phyloP scores from a whole-genome alignment of 495 filamentous ascomycete genomes.

The Apiosordaria backusii region DNA sequence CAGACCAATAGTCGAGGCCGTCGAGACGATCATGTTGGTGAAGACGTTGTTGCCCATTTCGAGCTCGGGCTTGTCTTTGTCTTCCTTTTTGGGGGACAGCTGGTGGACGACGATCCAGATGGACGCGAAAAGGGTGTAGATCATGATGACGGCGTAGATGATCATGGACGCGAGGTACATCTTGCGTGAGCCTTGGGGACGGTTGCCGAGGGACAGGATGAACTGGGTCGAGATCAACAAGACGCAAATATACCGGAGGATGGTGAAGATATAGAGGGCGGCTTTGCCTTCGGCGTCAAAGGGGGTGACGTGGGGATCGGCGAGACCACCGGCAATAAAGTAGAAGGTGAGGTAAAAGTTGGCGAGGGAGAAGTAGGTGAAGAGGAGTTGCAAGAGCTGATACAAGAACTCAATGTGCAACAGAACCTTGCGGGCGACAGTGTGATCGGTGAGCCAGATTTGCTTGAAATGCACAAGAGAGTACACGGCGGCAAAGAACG shows the following conservation, averaged over 20 bases:
- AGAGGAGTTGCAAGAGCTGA: slow-evolving; percentile 83
- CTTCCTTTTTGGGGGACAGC: slow-evolving; percentile 50
- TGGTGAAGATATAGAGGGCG: slow-evolving; percentile 77
- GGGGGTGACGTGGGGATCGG: slow-evolving; percentile 76
- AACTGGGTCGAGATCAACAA: slow-evolving; percentile 34
- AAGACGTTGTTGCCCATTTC: slow-evolving; percentile 79
- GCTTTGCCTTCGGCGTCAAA: slow-evolving; percentile 70
- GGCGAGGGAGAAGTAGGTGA: slow-evolving; percentile 96
- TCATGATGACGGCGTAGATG: slow-evolving; percentile 89
- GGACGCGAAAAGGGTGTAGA: slow-evolving; percentile 84
- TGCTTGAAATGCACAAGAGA: slow-evolving; percentile 92
- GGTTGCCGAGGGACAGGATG: slow-evolving; percentile 96
- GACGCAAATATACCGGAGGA: slow-evolving; percentile 67
- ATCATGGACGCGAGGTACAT: slow-evolving; percentile 87
- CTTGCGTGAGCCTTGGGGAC: slow-evolving; percentile 91
- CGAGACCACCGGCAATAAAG: slow-evolving; percentile 94
- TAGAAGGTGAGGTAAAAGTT: slow-evolving; percentile 99
- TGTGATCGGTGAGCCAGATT: slow-evolving; percentile 93
- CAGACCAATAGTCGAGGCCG: slow-evolving; percentile 80
- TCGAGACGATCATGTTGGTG: slow-evolving; percentile 91
- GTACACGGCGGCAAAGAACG: slow-evolving; percentile 98
- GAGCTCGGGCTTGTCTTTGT: slow-evolving; percentile 40
- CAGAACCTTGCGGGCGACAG: slow-evolving; percentile 78
- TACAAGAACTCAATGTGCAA: slow-evolving; percentile 96
- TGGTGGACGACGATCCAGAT: slow-evolving; percentile 84